A percentile compares a stretch with the other conserved stretches of the same genome.
phyloP scores from a whole-genome alignment of 2,329 filamentous ascomycete species.

The Alternaria gaisen region DNA sequence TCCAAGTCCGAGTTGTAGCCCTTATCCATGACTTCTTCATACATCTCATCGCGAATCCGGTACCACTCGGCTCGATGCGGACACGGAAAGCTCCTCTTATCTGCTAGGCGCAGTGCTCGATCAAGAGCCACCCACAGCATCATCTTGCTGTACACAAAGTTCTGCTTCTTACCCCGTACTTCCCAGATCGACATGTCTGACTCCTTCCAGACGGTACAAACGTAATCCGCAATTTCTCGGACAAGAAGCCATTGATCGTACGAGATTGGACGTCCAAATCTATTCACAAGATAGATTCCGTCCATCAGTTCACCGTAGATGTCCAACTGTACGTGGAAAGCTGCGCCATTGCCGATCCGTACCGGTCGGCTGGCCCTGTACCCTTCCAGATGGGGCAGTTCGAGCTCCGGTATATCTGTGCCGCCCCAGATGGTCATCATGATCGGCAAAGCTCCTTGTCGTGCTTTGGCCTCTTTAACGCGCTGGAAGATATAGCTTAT shows the following conservation, averaged over 20 bases:
- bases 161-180: conserved; percentile 76
- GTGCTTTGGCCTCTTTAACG: conserved; percentile 67
- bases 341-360: conserved; percentile 79
- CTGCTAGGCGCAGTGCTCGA: conserved; percentile 74
- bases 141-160: conserved; percentile 83
- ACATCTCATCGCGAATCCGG: conserved; percentile 71
- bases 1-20: conserved; percentile 76
- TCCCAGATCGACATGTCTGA: conserved; percentile 86
- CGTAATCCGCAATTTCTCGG: conserved; percentile 73
- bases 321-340: conserved; percentile 79
- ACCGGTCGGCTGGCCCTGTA: conserved; percentile 76
- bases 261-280: conserved; percentile 76
- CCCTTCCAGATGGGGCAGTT: conserved; percentile 74
- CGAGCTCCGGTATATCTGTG: conserved; percentile 76
- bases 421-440: conserved; percentile 79
- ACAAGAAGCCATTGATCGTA: conserved; percentile 81
- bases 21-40: conserved; percentile 81
- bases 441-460: conserved; percentile 73
- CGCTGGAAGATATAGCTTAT: conserved; percentile 80
- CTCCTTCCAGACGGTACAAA: conserved; percentile 71
- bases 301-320: conserved; percentile 84
- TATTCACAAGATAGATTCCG: conserved; percentile 79
- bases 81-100: conserved; percentile 79
- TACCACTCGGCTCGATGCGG: conserved; percentile 74
- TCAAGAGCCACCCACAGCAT: conserved; percentile 87